Evolutionary conservation across 441 rosid species (phyloP), one percentile per base, ranked within the genome.

Genomic region (Dalechampia spathulata): DNA sequence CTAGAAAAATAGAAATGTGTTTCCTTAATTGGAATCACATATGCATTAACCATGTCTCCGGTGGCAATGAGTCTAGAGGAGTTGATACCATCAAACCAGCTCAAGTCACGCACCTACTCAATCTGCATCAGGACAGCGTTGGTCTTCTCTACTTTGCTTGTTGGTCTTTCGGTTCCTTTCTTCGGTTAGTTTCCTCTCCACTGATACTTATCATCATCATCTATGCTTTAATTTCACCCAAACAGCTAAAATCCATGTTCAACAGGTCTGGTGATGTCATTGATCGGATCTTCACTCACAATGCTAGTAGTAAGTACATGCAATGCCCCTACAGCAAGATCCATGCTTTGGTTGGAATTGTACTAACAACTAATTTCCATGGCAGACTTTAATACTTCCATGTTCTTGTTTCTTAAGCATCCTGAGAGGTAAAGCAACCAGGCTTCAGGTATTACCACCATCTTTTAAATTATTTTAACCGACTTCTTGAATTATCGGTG

Each of bases 21-120:
- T 22, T 59, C 77, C 79, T 76, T 75, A 75, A 71, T 48, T 20
- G 58, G 53, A 53, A 47, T 21, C 67, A 85, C 86, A 55, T 82
- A 83, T 78, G 96, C 96, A 38, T 77, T 92, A 69, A 86, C 98
- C 55, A 60, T 92, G 36, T 81, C 96, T 53, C 96, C 98, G 0
- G 95, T 88, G 41, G 96, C 95, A 36, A 59, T 92, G 95, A 81
- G 98, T 70, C 79, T 92, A 37, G 98, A 88, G 74, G 98, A 92
- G 64, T 68, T 92, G 69, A 61, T 88, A 63, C 91, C 98, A 32
- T 65, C 83, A 44, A 72, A 40, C 66, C 73, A 61, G 36, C 60
- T 47, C 45, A 80, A 80, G 73, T 76, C 85, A 60, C 79, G 75
- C 62, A 39, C 76, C 26, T 84, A 80, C 6, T 71, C 88, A 1